Evolutionary conservation across 345 rosid genomes (phyloP).

Genomic region (Alliaria petiolata): DNA sequence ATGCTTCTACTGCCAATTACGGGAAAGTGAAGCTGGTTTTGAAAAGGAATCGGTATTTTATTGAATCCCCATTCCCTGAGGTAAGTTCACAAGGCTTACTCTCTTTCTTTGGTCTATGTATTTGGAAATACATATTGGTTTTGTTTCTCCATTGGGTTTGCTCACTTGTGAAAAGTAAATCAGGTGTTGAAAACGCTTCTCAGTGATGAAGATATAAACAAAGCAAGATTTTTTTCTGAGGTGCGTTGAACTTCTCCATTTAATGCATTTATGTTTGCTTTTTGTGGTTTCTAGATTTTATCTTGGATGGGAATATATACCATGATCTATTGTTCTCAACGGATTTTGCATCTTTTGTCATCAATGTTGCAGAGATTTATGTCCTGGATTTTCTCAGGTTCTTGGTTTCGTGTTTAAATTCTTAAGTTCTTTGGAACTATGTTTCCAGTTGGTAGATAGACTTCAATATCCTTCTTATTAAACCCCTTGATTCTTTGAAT

Average conservation of each 20-base stretch:
- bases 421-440: background rate
- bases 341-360: background rate
- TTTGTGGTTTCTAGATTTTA: background rate
- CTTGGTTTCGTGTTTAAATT: background rate
- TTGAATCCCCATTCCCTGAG: slow-evolving; percentile 95
- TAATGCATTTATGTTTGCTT: background rate
- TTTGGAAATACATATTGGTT: background rate
- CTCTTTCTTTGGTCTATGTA: background rate
- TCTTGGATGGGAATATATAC: no score
- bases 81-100: slow-evolving; percentile 36
- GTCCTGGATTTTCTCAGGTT: background rate
- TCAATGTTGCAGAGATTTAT: background rate
- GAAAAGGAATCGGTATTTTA: slow-evolving; percentile 79
- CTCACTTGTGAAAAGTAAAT: background rate
- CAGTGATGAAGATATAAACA: slow-evolving; percentile 59
- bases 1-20: slow-evolving; percentile 89
- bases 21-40: slow-evolving; percentile 98
- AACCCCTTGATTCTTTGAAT: background rate
- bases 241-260: slow-evolving; percentile 39
- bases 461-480: background rate
- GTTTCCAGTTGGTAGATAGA: background rate
- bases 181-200: slow-evolving; percentile 87
- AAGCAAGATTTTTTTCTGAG: slow-evolving; percentile 70
- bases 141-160: background rate
- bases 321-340: background rate